Evolutionary conservation across 768 basidiomycete species (phyloP).

Genomic region (Mycena maculata): DNA sequence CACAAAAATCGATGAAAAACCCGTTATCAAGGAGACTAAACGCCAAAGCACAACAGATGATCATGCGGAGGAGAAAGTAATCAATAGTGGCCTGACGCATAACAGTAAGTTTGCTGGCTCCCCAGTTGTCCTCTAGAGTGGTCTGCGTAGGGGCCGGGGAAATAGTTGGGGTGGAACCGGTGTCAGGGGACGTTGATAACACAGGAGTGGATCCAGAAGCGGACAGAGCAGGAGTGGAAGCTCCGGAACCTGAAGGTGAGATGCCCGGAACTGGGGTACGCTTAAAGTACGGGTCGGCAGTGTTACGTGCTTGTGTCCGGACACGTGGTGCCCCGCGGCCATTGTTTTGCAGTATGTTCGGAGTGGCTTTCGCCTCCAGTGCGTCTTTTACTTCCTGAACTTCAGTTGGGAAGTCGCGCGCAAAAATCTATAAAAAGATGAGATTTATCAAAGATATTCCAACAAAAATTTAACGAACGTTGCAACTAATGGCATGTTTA

Average conservation of each 20-base stretch:
- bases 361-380: neutral
- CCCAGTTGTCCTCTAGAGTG: conserved; percentile 1
- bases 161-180: neutral
- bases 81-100: conserved; percentile 19
- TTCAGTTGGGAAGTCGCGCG: conserved; percentile 9
- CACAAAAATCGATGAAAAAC: conserved; percentile 29
- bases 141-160: neutral
- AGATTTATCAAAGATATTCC: neutral
- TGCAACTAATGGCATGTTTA: neutral
- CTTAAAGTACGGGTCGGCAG: neutral
- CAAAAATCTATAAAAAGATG: neutral
- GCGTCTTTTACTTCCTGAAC: neutral
- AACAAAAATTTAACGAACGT: neutral
- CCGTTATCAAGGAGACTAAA: conserved; percentile 18
- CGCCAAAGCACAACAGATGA: conserved; percentile 29
- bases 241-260: neutral
- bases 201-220: neutral
- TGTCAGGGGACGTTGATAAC: neutral
- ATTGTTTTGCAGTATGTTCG: neutral
- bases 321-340: conserved; percentile 6
- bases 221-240: neutral
- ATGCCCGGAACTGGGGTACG: neutral
- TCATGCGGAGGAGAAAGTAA: neutral
- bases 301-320: neutral
- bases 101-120: neutral